Evolutionary conservation across 768 basidiomycete species (phyloP).

Genomic region (Trametes gibbosa): DNA sequence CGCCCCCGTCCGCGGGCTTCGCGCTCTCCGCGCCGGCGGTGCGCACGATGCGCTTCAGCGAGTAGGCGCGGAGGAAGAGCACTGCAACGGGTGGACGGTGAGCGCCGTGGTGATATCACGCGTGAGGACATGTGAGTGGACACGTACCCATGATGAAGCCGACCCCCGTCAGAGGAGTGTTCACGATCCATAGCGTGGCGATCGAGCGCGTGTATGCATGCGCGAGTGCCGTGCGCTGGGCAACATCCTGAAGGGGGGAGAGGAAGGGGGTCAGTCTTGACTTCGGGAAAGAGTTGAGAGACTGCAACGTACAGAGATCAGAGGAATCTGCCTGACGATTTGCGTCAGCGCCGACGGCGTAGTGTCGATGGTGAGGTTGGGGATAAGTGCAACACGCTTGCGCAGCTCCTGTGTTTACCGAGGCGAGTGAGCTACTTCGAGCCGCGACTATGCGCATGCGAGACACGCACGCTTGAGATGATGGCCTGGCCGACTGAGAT

Average conservation of each 20-base stretch:
- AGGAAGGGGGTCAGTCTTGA: not conserved
- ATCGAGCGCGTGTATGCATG: conserved; percentile 66
- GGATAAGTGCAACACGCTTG: conserved; percentile 38
- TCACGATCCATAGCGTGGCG: conserved; percentile 61
- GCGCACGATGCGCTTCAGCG: conserved; percentile 50
- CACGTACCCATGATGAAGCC: conserved; percentile 43
- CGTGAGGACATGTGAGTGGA: not conserved
- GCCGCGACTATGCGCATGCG: not conserved
- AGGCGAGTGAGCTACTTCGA: no score
- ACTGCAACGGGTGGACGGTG: conserved; percentile 39
- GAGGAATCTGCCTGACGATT: conserved; percentile 43
- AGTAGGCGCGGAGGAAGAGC: conserved; percentile 57
- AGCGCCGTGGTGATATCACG: no score
- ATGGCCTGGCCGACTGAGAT: conserved; percentile 73
- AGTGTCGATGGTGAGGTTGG: conserved; percentile 40
- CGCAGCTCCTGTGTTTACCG: conserved; percentile 32
- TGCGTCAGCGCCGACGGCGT: conserved; percentile 44
- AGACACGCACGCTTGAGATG: conserved; percentile 48
- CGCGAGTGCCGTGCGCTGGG: conserved; percentile 46
- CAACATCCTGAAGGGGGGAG: conserved; percentile 42
- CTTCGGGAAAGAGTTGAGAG: no score
- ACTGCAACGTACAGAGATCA: conserved; percentile 37
- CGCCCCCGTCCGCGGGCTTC: conserved; percentile 27
- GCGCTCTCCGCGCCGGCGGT: conserved; percentile 32
- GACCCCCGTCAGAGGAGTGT: conserved; percentile 54